Conservation (phyloP, 768 basidiomycete species). For the Holtermannia corniformis region DNA sequence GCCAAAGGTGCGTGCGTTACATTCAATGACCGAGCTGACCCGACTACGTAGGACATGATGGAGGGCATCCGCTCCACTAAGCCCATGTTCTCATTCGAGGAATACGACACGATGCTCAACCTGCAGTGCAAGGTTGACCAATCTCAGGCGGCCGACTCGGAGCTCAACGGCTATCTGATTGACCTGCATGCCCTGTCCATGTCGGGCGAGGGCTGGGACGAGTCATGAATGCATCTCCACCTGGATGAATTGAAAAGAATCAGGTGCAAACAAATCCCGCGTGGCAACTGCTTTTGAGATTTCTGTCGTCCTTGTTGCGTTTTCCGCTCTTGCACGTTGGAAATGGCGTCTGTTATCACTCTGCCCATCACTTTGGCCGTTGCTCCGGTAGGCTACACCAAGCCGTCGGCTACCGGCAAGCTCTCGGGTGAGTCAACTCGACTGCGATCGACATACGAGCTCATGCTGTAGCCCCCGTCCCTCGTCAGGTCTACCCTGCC, state of each 20-base stretch:
- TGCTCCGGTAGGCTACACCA: conserved; percentile 46
- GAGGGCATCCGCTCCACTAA: conserved; percentile 56
- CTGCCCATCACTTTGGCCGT: conserved; percentile 46
- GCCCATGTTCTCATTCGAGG: conserved; percentile 66
- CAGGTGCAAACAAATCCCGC: not conserved
- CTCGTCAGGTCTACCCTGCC: conserved; percentile 61
- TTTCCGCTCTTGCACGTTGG: not conserved
- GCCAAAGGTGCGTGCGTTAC: conserved; percentile 56
- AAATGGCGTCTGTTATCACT: conserved; percentile 38
- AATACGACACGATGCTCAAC: conserved; percentile 83
- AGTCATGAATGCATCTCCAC: not conserved
- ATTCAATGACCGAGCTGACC: too few relatives aligned
- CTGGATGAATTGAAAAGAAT: not conserved
- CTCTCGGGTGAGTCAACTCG: conserved; percentile 36
- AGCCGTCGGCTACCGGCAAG: conserved; percentile 38
- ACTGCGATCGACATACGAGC: not conserved
- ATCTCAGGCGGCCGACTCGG: conserved; percentile 20
- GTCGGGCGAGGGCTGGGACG: conserved; percentile 32
- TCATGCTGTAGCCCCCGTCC: conserved; percentile 44
- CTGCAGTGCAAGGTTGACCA: conserved; percentile 76
- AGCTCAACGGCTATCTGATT: conserved; percentile 67
- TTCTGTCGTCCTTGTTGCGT: not conserved
- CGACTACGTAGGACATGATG: conserved; percentile 57
- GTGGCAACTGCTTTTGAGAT: not conserved
- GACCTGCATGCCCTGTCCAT: conserved; percentile 56